Evolutionary conservation across 108 stramenopile genomes (phyloP).

Genomic region (Mediolabrus comicus): DNA sequence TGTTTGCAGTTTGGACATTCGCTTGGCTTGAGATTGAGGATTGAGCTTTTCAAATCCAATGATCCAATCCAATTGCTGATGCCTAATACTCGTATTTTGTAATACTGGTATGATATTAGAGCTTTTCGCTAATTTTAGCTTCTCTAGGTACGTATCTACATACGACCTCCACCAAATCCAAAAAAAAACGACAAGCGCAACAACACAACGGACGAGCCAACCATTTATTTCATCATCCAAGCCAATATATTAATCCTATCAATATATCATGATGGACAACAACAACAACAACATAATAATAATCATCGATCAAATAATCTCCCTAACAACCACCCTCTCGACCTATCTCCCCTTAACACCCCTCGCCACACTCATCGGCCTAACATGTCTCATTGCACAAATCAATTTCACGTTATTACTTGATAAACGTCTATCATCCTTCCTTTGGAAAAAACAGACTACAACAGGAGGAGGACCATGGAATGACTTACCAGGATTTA

Average conservation of each 20-base stretch:
- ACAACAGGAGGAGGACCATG: constrained; percentile 68
- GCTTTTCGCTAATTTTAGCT: too few relatives aligned
- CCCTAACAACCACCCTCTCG: not conserved
- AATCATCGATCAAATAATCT: not conserved
- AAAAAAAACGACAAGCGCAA: not conserved
- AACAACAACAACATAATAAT: not conserved
- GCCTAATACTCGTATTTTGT: too few relatives aligned
- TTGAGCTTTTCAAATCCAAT: too few relatives aligned
- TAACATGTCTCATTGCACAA: constrained; percentile 34
- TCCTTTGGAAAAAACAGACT: not conserved
- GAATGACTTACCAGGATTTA: constrained; percentile 49
- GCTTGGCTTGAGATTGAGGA: too few relatives aligned
- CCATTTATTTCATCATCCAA: too few relatives aligned
- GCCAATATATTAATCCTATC: too few relatives aligned
- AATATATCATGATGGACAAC: not conserved
- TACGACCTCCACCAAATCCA: not conserved
- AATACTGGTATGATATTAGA: too few relatives aligned
- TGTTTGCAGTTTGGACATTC: too few relatives aligned
- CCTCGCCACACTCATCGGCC: constrained; percentile 23
- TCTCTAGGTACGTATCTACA: too few relatives aligned
- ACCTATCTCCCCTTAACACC: constrained; percentile 32
- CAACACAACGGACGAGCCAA: too few relatives aligned
- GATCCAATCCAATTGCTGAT: too few relatives aligned
- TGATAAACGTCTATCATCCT: constrained; percentile 16
- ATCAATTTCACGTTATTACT: constrained; percentile 23